Evolutionary conservation across 257 asterid genomes (phyloP).

Genomic region (Nicotiana undulata): DNA sequence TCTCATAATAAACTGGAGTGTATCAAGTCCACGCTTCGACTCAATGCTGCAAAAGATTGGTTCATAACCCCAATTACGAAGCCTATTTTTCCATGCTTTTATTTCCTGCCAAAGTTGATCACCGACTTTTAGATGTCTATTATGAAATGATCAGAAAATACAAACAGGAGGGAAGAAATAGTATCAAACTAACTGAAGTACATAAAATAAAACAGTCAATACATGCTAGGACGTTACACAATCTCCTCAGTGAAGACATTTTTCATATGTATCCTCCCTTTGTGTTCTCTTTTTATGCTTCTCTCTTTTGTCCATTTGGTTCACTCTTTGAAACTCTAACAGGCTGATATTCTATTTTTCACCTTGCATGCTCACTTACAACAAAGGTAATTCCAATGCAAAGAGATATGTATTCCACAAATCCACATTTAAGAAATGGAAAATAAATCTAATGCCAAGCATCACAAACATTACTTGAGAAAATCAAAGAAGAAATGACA

Average conservation of each 20-base stretch:
- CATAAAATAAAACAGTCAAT: not conserved
- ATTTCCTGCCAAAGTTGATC: conserved; percentile 36
- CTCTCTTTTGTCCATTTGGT: not conserved
- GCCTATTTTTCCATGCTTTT: conserved; percentile 68
- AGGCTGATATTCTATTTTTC: not conserved
- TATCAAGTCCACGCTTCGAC: conserved; percentile 61
- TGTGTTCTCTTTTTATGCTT: not conserved
- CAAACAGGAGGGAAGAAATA: not conserved
- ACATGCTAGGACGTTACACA: not conserved
- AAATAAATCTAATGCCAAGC: not conserved
- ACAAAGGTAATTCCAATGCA: not conserved
- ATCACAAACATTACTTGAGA: not conserved
- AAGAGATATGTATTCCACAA: not conserved
- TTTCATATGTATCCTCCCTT: not conserved
- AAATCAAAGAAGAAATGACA: not conserved
- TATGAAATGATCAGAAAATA: conserved; percentile 11
- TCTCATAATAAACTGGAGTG: conserved; percentile 64
- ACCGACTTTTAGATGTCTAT: conserved; percentile 2
- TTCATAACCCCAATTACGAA: conserved; percentile 83
- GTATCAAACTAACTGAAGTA: not conserved
- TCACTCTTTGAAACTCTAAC: not conserved
- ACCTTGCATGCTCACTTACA: not conserved
- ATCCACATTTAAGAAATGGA: not conserved
- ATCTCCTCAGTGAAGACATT: not conserved
- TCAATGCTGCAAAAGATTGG: conserved; percentile 77